Evolutionary conservation across 768 basidiomycete species (phyloP), one percentile per base, ranked within the genome.

Genomic region (Clavaria fumosa): DNA sequence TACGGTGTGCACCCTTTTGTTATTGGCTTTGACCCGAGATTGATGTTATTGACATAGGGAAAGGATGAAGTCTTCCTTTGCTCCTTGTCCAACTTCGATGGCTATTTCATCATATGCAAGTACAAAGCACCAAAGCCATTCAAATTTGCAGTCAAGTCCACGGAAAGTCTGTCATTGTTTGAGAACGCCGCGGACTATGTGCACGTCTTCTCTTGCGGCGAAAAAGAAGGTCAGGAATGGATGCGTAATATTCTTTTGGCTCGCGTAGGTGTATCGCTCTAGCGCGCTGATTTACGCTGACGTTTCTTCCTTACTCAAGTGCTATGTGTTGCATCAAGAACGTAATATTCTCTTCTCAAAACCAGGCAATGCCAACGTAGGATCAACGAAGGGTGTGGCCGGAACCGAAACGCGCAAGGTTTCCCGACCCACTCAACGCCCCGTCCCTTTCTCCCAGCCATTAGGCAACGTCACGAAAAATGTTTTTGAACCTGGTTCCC

Each of bases 141-240:
- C 45, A 70, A 78, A 15, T 93, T 96, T 50, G 75, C 84, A 23
- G 59, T 91, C 49, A 91, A 91, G 57, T 86, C 86, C 3, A 81
- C 83, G 7, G 88, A 91, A 50, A 84, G 79, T 49, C 61, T 82
- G 18, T 72, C 81, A 1, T 67, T 80, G 49, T 96, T 96, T 49
- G 90, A 95, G 59, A 76, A 85, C 53, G 72, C 72, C 3, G 67
- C 75, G 21, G 90, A 97, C 49, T 96, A 91, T 57, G 53, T 88
- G 39, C 89, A 95, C 51, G 62, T 78, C 34, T 89, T 97, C 52
- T 77, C 77, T 20, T 82, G 82, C 45, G 69, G 74, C 30, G 71
- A 75, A 48, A 69, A 63, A 26, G 82, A 86, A 34, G 82, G 83
- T 26, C 66, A 69, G 44, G 59, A 61, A 23, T 91, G 88, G 88